Evolutionary conservation across 2,329 filamentous ascomycete genomes (phyloP).

Genomic region (Thermomyces lanuginosus): DNA sequence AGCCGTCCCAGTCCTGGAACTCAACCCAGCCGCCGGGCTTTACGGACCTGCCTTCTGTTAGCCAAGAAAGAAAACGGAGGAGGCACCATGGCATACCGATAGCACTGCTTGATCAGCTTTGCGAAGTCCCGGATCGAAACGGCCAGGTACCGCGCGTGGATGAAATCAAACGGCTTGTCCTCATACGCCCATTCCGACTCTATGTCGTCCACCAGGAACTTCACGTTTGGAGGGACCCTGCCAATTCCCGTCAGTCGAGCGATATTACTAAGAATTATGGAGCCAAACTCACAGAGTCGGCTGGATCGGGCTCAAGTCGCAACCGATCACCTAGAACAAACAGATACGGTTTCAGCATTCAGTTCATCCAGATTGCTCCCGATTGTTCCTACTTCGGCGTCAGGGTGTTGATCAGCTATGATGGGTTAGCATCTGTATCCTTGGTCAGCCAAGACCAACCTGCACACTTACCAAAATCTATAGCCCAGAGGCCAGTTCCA

Average conservation of each 20-base stretch:
- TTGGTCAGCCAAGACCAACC: no score
- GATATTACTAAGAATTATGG: not conserved
- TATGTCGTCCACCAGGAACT: no score
- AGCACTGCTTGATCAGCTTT: conserved; percentile 8
- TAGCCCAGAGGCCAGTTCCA: conserved; percentile 4
- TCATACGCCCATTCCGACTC: no score
- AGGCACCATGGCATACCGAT: no score
- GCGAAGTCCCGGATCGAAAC: conserved; percentile 12
- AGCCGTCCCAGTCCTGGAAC: conserved; percentile 2
- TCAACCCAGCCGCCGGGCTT: conserved; percentile 10
- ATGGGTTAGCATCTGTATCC: no score
- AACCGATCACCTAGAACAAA: conserved; percentile 6
- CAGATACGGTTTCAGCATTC: not conserved
- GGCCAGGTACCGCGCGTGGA: conserved; percentile 15
- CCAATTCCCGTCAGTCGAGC: not conserved
- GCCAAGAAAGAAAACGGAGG: no score
- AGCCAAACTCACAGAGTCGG: conserved; percentile 1
- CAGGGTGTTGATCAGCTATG: no score
- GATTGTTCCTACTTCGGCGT: no score
- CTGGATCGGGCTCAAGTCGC: conserved; percentile 7
- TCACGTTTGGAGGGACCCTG: no score
- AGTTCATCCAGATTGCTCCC: no score
- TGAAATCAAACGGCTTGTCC: conserved; percentile 16
- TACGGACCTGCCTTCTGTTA: no score
- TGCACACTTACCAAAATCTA: conserved; percentile 2